Conservation (phyloP, 2,329 filamentous ascomycete genomes). For the Trichoderma endophyticum region DNA sequence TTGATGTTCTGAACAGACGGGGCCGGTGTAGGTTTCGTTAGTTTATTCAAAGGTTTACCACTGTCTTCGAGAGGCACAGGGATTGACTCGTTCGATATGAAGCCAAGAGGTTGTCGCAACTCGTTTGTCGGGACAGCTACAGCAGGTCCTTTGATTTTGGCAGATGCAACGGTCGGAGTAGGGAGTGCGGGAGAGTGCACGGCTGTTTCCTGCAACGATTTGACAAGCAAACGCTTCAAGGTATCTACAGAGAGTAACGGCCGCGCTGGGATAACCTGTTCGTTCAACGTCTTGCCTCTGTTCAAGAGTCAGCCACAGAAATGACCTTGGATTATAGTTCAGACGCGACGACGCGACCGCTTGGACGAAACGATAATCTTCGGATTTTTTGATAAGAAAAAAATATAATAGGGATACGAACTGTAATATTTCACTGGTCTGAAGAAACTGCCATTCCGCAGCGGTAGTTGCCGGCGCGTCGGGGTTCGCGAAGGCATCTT, state of each 20-base stretch:
- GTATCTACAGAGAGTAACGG: constrained; percentile 44
- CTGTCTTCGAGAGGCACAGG: background rate
- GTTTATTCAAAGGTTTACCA: background rate
- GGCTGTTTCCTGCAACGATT: constrained; percentile 26
- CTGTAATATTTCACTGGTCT: constrained; percentile 57
- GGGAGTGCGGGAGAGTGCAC: constrained; percentile 17
- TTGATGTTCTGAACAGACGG: background rate
- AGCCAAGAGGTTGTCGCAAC: constrained; percentile 18
- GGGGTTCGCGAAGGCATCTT: constrained; percentile 53
- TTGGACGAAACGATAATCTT: background rate
- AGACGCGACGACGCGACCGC: constrained; percentile 16
- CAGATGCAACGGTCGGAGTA: constrained; percentile 15
- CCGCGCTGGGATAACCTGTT: constrained; percentile 51
- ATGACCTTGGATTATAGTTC: background rate
- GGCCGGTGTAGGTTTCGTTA: background rate
- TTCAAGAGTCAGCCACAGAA: constrained; percentile 24
- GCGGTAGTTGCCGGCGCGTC: constrained; percentile 53
- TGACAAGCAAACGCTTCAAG: constrained; percentile 38
- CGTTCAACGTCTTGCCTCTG: constrained; percentile 46
- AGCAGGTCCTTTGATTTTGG: constrained; percentile 18
- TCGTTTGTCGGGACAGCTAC: constrained; percentile 18
- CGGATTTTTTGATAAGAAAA: constrained; percentile 14
- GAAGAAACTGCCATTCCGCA: constrained; percentile 55
- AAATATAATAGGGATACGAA: constrained; percentile 40
- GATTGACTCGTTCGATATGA: background rate